Evolutionary conservation across 768 basidiomycete genomes (phyloP), one percentile per base, ranked within the genome.

Genomic region (Boletus fagicola): DNA sequence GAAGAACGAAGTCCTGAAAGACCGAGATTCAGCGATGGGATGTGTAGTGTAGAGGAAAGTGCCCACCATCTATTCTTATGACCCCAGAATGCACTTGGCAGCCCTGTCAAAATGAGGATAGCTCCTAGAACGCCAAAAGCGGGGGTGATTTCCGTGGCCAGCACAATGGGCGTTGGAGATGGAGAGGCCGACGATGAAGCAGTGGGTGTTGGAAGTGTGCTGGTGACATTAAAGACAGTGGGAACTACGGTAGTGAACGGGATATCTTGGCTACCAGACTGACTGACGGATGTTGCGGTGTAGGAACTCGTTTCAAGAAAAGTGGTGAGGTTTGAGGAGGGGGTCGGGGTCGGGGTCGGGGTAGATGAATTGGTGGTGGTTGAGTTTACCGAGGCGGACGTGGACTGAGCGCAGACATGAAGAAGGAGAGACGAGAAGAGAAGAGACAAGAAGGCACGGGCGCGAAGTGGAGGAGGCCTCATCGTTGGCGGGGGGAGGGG

Each of bases 1-100:
- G 74, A 97, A 96, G 78, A 95, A 89, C 13, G 94, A 94, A 20
- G 91, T 90, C 91, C 92, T 93, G 69, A 45, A 61, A 62, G 66
- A 54, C 49, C 48, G 46, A 46, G 47, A 57, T 48, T 61, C 16
- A 59, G 56, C 45, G 61, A 55, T 38, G 18, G 22, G 12, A 48
- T 15, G 38, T 22, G 16, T 11, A 22, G 48, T 26, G 22, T 20
- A 22, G 22, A 50, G 51, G 43, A 54, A 51, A 46, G 11, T 42
- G 76, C 81, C 42, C 67, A 90, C 94, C 95, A 96, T 80, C 94
- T 78, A 72, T 97, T 95, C 80, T 96, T 96, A 76, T 94, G 93
- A 22, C 95, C 95, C 75, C 91, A 87, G 63, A 93, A 92, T 4
- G 91, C 90, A 51, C 91, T 90, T 10, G 93, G 92, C 7, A 95